A percentile compares a stretch with the other conserved stretches of the same genome.
These are phyloP conservation scores for Leccinellum rugosiceps DNA, from an alignment of 768 basidiomycete species.

Conservation along the genomic window DNA sequence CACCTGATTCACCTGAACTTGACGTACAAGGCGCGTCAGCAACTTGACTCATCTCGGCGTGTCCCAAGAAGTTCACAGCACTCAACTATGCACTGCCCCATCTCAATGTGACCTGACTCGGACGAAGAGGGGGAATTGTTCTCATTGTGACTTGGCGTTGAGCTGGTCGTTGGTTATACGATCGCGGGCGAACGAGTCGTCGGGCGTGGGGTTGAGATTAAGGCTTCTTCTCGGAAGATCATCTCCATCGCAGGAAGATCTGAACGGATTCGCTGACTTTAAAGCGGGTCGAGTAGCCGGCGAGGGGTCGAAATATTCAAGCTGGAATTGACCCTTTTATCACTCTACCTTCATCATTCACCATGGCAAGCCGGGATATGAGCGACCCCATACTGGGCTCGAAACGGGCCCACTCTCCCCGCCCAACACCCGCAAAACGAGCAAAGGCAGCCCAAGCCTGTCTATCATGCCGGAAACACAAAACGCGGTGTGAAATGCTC, in stretches of 20 bases:
- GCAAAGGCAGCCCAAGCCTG: constrained; percentile 46
- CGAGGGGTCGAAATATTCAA: constrained; percentile 7
- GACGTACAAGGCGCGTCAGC: constrained; percentile 21
- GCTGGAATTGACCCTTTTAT: neutral
- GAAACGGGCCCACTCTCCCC: constrained; percentile 33
- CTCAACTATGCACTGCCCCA: neutral
- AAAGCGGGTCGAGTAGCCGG: constrained; percentile 21
- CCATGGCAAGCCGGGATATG: constrained; percentile 18
- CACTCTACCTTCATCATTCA: constrained; percentile 9
- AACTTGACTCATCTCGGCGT: constrained; percentile 21
- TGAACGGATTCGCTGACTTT: constrained; percentile 22
- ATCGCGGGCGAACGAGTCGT: neutral
- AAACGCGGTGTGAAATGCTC: constrained; percentile 50
- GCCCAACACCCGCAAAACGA: constrained; percentile 33
- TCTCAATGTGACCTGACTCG: neutral
- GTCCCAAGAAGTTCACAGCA: constrained; percentile 1
- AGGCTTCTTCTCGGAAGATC: constrained; percentile 4
- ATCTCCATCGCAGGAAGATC: neutral
- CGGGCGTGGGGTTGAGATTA: neutral
- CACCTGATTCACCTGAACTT: neutral
- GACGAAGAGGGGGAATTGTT: neutral
- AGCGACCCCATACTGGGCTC: constrained; percentile 23
- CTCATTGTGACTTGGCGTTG: neutral
- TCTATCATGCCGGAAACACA: constrained; percentile 44
- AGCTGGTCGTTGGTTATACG: neutral